Conservation (phyloP, 1,284 basidiomycete genomes). For the Fomitiporia mediterranea region DNA sequence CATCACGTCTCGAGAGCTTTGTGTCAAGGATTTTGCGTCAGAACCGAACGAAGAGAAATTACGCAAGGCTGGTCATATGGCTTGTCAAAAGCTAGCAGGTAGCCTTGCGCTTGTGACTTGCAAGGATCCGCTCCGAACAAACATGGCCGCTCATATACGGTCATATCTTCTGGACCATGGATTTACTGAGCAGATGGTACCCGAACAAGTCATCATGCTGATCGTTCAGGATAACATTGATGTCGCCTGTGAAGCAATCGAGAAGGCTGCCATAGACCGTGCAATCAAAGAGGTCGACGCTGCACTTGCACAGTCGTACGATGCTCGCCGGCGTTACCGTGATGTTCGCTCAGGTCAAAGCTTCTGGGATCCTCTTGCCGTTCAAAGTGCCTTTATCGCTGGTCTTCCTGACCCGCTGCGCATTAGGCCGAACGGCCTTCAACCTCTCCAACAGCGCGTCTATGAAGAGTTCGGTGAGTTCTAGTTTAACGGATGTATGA, state of each 20-base stretch:
- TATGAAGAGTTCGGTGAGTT: constrained; percentile 90
- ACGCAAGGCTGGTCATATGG: constrained; percentile 88
- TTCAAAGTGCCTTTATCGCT: constrained; percentile 70
- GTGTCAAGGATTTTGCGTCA: constrained; percentile 95
- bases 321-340: constrained; percentile 81
- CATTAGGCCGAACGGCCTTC: constrained; percentile 80
- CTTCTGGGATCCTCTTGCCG: constrained; percentile 83
- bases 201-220: constrained; percentile 70
- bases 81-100: constrained; percentile 97
- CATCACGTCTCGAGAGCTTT: constrained; percentile 94
- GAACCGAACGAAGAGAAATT: constrained; percentile 91
- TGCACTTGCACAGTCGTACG: constrained; percentile 78
- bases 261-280: constrained; percentile 97
- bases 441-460: constrained; percentile 79
- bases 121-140: constrained; percentile 94
- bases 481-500: background rate
- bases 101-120: constrained; percentile 97
- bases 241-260: constrained; percentile 90
- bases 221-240: constrained; percentile 94
- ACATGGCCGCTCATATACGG: constrained; percentile 88
- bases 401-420: constrained; percentile 88
- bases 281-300: constrained; percentile 96
- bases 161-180: constrained; percentile 79
- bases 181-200: constrained; percentile 74
- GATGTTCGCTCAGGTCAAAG: constrained; percentile 71